Conservation (phyloP, 306 rosid genomes). For the Cicer cuneatum region DNA sequence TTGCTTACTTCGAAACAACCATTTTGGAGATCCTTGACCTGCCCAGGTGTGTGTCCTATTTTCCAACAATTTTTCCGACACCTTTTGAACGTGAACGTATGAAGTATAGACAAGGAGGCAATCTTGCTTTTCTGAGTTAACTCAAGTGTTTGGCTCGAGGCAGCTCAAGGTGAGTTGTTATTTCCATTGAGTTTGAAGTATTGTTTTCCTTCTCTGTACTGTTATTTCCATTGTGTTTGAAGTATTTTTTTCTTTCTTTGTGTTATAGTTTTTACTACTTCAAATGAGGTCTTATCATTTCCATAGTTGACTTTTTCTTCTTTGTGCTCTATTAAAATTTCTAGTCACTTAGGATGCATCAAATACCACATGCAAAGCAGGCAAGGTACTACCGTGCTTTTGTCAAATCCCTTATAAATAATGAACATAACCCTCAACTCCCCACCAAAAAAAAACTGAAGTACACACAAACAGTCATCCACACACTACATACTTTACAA, state of each 20-base stretch:
- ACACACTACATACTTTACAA: neutral
- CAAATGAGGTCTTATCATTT: constrained; percentile 2
- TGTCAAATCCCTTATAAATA: neutral
- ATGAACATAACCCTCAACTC: neutral
- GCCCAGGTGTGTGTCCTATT: neutral
- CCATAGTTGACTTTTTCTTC: neutral
- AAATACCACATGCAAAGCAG: neutral
- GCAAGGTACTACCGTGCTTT: neutral
- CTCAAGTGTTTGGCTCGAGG: neutral
- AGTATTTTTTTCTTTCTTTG: neutral
- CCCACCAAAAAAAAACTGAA: neutral
- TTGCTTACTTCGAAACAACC: neutral
- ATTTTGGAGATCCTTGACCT: constrained; percentile 1
- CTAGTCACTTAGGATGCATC: neutral
- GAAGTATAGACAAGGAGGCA: neutral
- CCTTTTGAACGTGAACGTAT: neutral
- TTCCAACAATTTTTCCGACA: neutral
- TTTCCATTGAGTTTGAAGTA: constrained; percentile 9
- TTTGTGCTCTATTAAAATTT: neutral
- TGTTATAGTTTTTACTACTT: neutral
- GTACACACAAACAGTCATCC: neutral
- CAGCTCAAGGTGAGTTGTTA: neutral
- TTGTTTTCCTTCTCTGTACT: neutral
- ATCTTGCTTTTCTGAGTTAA: neutral
- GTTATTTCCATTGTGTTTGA: constrained; percentile 15